Conservation (phyloP, 176 grass and related monocot species). For the Chrysopogon serrulatus region DNA sequence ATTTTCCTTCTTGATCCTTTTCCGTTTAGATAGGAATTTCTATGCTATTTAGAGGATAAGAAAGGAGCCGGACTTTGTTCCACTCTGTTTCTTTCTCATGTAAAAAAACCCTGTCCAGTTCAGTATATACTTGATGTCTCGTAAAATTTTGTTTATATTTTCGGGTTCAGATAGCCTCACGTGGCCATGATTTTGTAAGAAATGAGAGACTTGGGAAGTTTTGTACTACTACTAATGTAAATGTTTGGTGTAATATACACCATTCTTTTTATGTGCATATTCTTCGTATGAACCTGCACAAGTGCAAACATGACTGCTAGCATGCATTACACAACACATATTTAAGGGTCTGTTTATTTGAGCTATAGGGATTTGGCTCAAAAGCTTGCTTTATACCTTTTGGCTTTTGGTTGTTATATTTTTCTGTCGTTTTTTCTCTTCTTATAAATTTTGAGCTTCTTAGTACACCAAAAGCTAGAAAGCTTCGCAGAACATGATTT, state of each 20-base stretch:
- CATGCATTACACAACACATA: too few relatives aligned
- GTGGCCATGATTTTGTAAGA: neutral
- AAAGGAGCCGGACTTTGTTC: constrained; percentile 12
- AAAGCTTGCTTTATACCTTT: too few relatives aligned
- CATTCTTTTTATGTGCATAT: neutral
- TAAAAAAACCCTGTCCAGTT: neutral
- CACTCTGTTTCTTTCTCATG: constrained; percentile 8
- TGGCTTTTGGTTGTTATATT: too few relatives aligned
- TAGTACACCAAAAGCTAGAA: too few relatives aligned
- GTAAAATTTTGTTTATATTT: constrained; percentile 34
- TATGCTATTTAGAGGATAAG: constrained; percentile 23
- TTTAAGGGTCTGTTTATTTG: too few relatives aligned
- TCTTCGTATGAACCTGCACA: neutral
- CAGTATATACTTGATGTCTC: neutral
- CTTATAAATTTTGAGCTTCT: too few relatives aligned
- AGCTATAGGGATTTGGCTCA: too few relatives aligned
- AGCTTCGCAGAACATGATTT: too few relatives aligned
- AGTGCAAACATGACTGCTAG: too few relatives aligned
- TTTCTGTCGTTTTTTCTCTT: too few relatives aligned
- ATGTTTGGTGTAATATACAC: neutral
- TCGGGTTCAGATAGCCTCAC: neutral
- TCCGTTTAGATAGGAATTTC: neutral
- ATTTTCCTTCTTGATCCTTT: constrained; percentile 3
- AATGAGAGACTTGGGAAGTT: neutral
- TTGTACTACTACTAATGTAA: neutral